Base-by-base conservation (phyloP, 2,329 filamentous ascomycete species). In the Hymenoscyphus infarciens region DNA sequence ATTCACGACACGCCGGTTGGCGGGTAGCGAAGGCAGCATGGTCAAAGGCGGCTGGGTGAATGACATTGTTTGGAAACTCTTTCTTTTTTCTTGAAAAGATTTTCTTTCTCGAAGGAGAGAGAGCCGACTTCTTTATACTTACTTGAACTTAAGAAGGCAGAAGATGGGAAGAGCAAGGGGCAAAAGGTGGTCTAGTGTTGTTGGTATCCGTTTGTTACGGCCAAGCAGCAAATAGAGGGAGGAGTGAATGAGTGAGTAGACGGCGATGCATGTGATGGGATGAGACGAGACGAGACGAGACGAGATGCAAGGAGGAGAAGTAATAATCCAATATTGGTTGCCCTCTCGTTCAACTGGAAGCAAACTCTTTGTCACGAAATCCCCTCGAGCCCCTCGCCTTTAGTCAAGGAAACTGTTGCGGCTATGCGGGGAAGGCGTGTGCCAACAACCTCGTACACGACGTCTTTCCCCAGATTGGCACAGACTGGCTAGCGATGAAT, bases 281-380 rank as follows among this genome's bases (percentile, higher is more conserved):
- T 49, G 42, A 49, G 42, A 22, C 42, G 19, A 45, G 42, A 45
- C 42, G 19, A 45, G 42, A 45, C 1, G 31, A 11, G 25, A 27
- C 25, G 29, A 31, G 29, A 31, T 42, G 39, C 39, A 42, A 42
- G 39, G 39, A n/a, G 39, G 16, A n/a, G 39, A 42, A 42, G 19
- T n/a, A 16, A 42, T n/a, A 7, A 42, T 42, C 16, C 16, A 42
- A n/a, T 42, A 6, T 16, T 54, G 33, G 58, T 11, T 45, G 27
- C 15, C 11, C 42, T 54, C 39, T 16, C 45, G 35, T n/a, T 29
- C 19, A 29, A 27, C 29, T 4, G 31, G 33, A 49, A 60, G 39
- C 42, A 63, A 58, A 60, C 62, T 61, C 49, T 63, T 63, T 63
- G 62, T 63, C 62, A 63, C 53, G 58, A 61, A 62, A 60, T 60